A percentile compares a stretch with the other conserved stretches of the same genome.
Evolutionary conservation across 2,329 filamentous ascomycete genomes (phyloP).

Genomic region (Penicillium concentricum): DNA sequence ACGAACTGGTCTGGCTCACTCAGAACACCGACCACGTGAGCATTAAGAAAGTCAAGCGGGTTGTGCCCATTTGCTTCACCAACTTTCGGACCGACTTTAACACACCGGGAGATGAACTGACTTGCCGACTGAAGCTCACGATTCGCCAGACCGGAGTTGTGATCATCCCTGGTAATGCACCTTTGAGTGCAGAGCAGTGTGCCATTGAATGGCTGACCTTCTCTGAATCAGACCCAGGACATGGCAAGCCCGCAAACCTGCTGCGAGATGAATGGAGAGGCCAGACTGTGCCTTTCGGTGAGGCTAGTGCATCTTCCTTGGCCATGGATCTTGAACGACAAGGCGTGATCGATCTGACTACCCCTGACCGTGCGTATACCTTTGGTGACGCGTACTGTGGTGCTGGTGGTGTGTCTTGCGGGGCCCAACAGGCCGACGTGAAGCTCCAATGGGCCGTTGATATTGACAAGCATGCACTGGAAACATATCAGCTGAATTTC

Average conservation of each 20-base stretch:
- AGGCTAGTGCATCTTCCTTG: background rate
- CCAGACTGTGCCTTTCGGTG: constrained; percentile 31
- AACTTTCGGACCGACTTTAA: constrained; percentile 45
- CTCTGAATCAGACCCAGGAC: constrained; percentile 31
- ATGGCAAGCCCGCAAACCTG: constrained; percentile 5
- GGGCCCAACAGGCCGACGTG: constrained; percentile 60
- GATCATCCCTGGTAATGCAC: background rate
- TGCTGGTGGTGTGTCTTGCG: constrained; percentile 68
- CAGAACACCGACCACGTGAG: constrained; percentile 46
- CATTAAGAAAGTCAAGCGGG: constrained; percentile 37
- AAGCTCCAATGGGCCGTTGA: constrained; percentile 65
- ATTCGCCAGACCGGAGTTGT: constrained; percentile 6
- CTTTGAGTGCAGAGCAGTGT: constrained; percentile 17
- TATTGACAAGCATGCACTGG: constrained; percentile 54
- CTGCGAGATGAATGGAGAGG: constrained; percentile 38
- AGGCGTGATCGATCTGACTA: constrained; percentile 24
- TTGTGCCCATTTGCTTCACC: constrained; percentile 53
- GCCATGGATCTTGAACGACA: constrained; percentile 1
- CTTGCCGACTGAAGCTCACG: constrained; percentile 34
- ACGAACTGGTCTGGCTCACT: constrained; percentile 49
- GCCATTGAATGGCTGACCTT: constrained; percentile 31
- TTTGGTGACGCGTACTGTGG: constrained; percentile 73
- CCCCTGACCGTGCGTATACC: constrained; percentile 52
- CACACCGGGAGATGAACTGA: constrained; percentile 25
- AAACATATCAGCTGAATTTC: constrained; percentile 62